Percentiles rank a stretch among this genome's conserved stretches.
phyloP scores from a whole-genome alignment of 2,329 filamentous ascomycete genomes.

The Aspergillus sojae region DNA sequence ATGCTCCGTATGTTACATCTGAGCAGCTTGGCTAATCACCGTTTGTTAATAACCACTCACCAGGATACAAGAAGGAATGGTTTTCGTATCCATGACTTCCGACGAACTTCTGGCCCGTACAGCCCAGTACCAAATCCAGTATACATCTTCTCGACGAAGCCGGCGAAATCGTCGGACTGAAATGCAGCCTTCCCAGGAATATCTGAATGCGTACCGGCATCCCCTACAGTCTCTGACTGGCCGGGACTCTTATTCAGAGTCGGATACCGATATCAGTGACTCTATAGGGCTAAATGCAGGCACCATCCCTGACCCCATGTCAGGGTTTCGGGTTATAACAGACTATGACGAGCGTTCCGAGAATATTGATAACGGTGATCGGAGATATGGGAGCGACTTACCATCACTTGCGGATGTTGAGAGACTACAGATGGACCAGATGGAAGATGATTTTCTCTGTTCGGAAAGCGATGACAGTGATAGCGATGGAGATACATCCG shows the following conservation, averaged over 20 bases:
- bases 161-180: conserved; percentile 32
- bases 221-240: conserved; percentile 33
- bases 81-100: conserved; percentile 85
- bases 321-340: conserved; percentile 40
- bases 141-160: conserved; percentile 43
- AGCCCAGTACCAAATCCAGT: conserved; percentile 74
- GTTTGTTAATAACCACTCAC: conserved; percentile 26
- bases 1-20: conserved; percentile 71
- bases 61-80: conserved; percentile 86
- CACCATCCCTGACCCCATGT: conserved; percentile 21
- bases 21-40: conserved; percentile 26
- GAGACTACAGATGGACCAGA: conserved; percentile 24
- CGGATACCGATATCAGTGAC: conserved; percentile 26
- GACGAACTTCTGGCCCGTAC: conserved; percentile 75
- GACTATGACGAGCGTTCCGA: conserved; percentile 42
- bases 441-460: conserved; percentile 35
- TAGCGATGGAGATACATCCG: conserved; percentile 31
- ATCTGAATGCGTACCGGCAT: conserved; percentile 40
- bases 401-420: conserved; percentile 30
- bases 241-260: conserved; percentile 27
- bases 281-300: conserved; percentile 12
- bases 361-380: conserved; percentile 39
- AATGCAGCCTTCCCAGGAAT: conserved; percentile 43
- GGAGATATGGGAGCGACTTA: conserved; percentile 27
- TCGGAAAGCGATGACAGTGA: conserved; percentile 36